Evolutionary conservation across 805 yeast genomes (phyloP), one percentile per base, ranked within the genome.

Genomic region (Metschnikowia anglica): DNA sequence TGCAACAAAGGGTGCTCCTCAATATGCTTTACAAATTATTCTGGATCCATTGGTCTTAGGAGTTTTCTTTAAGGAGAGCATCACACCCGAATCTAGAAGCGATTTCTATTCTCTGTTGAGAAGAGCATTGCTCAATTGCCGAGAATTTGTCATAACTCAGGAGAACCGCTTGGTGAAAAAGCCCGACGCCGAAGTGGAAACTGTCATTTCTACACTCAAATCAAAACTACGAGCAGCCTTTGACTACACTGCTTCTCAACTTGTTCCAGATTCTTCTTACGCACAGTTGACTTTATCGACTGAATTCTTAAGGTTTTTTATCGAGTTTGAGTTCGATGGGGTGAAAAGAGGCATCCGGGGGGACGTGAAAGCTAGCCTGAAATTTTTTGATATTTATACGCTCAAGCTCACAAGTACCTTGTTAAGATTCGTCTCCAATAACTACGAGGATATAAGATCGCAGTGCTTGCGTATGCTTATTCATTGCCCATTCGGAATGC

Each of bases 401-500:
- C 31, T 19, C 1, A 19, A 31, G 17, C 33, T 48, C 15, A 55
- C 76, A 1, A 64, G 81, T 37, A 54, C 79, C 7, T 62, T 89
- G 39, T 59, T 84, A 15, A 85, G 83, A 49, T 79, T 79, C 41
- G 66, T 86, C 6, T 66, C 80, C 23, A 83, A 84, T 58, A 83
- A 84, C 47, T 89, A 80, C 61, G 88, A 85, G 43, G 97, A 89
- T 57, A 74, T 90, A 15, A 73, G 98, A 20, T 33, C 19, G 2
- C 43, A 35, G 18, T 47, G 49, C 17, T 35, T 51, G 13, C 13
- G 32, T 23, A 37, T 52, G 28, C 45, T 48, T 13, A 8, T 7
- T 10, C 27, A 30, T 20, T 51, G 51, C 35, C 53, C 54, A 13
- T 21, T 36, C 5, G 39, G 20, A n/a, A 20, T 20, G 2, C 42